Evolutionary conservation across 441 rosid genomes (phyloP).

Genomic region (Pelargonium myrrhifolium): DNA sequence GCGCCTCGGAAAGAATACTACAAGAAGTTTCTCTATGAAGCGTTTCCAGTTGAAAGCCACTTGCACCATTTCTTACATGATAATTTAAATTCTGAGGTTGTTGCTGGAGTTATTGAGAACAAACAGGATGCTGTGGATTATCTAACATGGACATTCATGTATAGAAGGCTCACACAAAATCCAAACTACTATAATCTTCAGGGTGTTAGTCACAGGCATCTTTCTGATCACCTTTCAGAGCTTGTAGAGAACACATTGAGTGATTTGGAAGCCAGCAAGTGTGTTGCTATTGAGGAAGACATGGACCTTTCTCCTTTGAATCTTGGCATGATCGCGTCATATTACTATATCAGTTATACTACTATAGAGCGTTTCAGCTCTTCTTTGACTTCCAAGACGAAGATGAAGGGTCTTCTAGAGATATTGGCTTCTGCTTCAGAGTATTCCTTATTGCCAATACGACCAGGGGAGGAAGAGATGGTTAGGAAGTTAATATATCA

Average conservation of each 20-base stretch:
- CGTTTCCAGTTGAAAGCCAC: conserved; percentile 90
- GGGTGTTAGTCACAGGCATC: conserved; percentile 89
- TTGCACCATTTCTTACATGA: conserved; percentile 85
- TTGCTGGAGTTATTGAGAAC: conserved; percentile 73
- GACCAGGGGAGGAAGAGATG: conserved; percentile 85
- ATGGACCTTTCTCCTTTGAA: conserved; percentile 66
- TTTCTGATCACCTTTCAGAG: conserved; percentile 94
- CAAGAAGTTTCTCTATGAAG: conserved; percentile 81
- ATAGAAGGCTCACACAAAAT: conserved; percentile 65
- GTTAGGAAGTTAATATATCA: conserved; percentile 72
- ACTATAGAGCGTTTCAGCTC: conserved; percentile 90
- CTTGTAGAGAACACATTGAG: conserved; percentile 77
- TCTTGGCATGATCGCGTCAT: conserved; percentile 86
- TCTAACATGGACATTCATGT: conserved; percentile 25
- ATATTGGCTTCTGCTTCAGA: conserved; percentile 88
- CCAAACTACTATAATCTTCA: conserved; percentile 95
- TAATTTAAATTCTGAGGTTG: conserved; percentile 81
- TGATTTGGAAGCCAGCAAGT: conserved; percentile 77
- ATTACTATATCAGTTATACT: conserved; percentile 68
- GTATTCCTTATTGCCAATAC: conserved; percentile 61
- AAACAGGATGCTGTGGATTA: conserved; percentile 96
- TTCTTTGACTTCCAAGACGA: conserved; percentile 68
- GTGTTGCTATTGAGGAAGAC: conserved; percentile 68
- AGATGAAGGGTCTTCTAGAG: conserved; percentile 89
- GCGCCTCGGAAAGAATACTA: conserved; percentile 90